These are phyloP conservation scores for Kitagawia praeruptora DNA, from an alignment of 129 eudicot genomes.

Conservation along the genomic window DNA sequence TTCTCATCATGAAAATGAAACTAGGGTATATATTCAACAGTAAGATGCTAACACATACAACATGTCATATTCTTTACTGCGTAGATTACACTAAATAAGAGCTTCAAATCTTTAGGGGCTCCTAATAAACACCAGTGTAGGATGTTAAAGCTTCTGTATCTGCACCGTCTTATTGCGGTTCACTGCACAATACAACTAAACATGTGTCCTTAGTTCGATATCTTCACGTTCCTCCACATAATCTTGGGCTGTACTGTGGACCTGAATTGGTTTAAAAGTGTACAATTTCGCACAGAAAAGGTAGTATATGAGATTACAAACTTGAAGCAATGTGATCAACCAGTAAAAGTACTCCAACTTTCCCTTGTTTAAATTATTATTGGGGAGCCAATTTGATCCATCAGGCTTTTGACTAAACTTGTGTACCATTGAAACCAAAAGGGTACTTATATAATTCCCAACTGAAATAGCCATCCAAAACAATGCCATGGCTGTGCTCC, in stretches of 20 bases:
- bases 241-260: conserved; percentile 18
- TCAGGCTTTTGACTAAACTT: conserved; percentile 36
- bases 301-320: conserved; percentile 58
- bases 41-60: neutral
- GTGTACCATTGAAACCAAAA: conserved; percentile 69
- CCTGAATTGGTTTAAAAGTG: conserved; percentile 68
- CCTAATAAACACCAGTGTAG: too few species aligned
- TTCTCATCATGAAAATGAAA: too few species aligned
- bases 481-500: conserved; percentile 73
- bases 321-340: conserved; percentile 70
- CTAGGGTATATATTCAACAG: neutral
- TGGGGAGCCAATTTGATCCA: conserved; percentile 87
- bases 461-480: conserved; percentile 76
- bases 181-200: conserved; percentile 14
- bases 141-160: neutral
- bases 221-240: conserved; percentile 26
- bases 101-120: neutral
- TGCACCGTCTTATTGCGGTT: neutral
- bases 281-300: conserved; percentile 67
- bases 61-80: neutral
- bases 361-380: conserved; percentile 66
- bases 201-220: conserved; percentile 36
- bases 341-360: conserved; percentile 77
- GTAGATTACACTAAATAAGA: neutral
- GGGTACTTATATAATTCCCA: conserved; percentile 67